Base-by-base conservation (phyloP, 2,329 filamentous ascomycete species). In the Alternaria burnsii region DNA sequence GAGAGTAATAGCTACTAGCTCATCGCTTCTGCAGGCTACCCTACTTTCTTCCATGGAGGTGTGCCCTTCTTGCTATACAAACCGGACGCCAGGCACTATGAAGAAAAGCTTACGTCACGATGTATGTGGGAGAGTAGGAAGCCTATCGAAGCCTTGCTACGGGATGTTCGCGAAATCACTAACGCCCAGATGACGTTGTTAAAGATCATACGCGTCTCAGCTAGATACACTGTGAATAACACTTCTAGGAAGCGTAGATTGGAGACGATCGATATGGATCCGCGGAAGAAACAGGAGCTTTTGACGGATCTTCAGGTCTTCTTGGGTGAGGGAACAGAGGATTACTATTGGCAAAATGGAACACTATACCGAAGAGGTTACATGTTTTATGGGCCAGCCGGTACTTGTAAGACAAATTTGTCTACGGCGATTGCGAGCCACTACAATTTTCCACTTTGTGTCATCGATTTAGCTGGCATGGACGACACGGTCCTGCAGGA, bases 351-450 rank as follows among this genome's bases (percentile, higher is more conserved):
- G 9, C 44, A 47, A 30, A 47, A 47, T 11, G 52, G 59, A 34
- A 46, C 62, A 41, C 60, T 54, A 34, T 69, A 69, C 48, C 52
- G 59, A 56, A 43, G 56, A 58, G 63, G 65, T 12, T 68, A 68
- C 50, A 36, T 69, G 20, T 46, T 47, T n/a, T 22, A 47, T 6
- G 26, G 44, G 10, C 44, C 44, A 18, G 26, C 44, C 30, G 56
- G 64, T 51, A 66, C 63, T 51, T 51, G 60, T 42, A 62, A 62
- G 26, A 57, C 63, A 5, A 65, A 56, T 52, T 36, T 66, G 14
- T 47, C 42, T 24, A 41, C 55, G 10, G 52, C 52, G 9, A 54
- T 65, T 43, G 57, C 61, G 48, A 51, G 56, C 18, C 54, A 51
- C 3, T 61, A 62, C 48, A 50, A 62, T 61, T 53, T 69, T 11